Percentiles rank a stretch among this genome's conserved stretches.
Conservation (phyloP, 192 early-diverging fungal species). For the Umbelopsis sp. region DNA sequence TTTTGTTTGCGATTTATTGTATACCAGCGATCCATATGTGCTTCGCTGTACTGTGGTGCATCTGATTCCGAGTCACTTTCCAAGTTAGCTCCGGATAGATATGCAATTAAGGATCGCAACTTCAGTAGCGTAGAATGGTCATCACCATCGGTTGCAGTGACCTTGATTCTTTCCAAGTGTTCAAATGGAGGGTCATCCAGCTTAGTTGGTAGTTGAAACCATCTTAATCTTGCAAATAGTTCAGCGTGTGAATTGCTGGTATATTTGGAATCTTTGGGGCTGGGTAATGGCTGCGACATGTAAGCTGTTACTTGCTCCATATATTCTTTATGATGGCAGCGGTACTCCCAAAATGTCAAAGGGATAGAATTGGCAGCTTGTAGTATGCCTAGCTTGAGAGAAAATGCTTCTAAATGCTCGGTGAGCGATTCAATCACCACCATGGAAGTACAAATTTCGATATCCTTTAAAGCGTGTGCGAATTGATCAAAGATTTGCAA, state of each 20-base stretch:
- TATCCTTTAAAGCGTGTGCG: neutral
- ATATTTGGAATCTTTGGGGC: neutral
- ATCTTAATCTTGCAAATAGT: conserved; percentile 4
- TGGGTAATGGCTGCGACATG: neutral
- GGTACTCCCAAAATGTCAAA: conserved; percentile 4
- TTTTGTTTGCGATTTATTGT: conserved; percentile 13
- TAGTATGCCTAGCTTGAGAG: neutral
- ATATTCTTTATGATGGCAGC: neutral
- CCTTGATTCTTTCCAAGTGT: conserved; percentile 6
- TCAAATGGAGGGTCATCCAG: conserved; percentile 9
- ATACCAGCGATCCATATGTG: conserved; percentile 5
- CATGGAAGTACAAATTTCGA: neutral
- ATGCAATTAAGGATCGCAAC: neutral
- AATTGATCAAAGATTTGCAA: conserved; percentile 6
- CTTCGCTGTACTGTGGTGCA: neutral
- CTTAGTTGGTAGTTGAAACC: neutral
- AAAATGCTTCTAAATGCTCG: neutral
- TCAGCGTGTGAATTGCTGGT: neutral
- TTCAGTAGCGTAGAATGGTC: neutral
- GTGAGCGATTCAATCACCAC: neutral
- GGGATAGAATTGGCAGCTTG: conserved; percentile 8
- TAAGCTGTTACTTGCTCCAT: neutral
- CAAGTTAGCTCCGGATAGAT: neutral
- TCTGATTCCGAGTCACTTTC: neutral
- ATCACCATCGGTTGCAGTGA: neutral